Conservation (phyloP, 1,284 basidiomycete species). For the Rhodotorula sp. region DNA sequence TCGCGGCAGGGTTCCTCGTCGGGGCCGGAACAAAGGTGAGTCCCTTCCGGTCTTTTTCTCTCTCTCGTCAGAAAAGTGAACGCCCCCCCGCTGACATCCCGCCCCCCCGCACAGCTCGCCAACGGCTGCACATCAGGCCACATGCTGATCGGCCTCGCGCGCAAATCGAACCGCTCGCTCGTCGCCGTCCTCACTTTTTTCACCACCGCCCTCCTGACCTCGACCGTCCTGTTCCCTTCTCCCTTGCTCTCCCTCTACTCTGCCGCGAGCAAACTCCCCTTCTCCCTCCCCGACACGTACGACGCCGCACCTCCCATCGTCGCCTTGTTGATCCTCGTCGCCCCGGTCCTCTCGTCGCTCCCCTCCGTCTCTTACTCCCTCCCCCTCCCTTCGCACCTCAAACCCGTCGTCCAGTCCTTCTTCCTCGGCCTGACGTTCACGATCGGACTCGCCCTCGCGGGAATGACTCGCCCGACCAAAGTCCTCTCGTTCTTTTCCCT, state of each 20-base stretch:
- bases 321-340: conserved; percentile 20
- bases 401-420: conserved; percentile 38
- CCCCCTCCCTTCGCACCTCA: neutral
- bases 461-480: conserved; percentile 46
- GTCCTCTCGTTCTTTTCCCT: conserved; percentile 43
- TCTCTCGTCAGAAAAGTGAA: no score
- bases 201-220: conserved; percentile 44
- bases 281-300: neutral
- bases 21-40: conserved; percentile 47
- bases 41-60: no score
- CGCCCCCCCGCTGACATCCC: no score
- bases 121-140: conserved; percentile 47
- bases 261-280: neutral
- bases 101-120: conserved; percentile 41
- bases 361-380: conserved; percentile 27
- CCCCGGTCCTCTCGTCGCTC: conserved; percentile 41
- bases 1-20: conserved; percentile 39
- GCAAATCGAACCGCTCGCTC: conserved; percentile 44
- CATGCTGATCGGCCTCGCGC: conserved; percentile 47
- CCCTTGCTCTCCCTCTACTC: neutral
- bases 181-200: conserved; percentile 46
- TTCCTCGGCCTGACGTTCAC: conserved; percentile 45
- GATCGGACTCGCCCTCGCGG: conserved; percentile 46
- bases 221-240: conserved; percentile 7
- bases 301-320: neutral